Conservation (phyloP, 2,329 filamentous ascomycete genomes). For the Paracamarosporium sp. region DNA sequence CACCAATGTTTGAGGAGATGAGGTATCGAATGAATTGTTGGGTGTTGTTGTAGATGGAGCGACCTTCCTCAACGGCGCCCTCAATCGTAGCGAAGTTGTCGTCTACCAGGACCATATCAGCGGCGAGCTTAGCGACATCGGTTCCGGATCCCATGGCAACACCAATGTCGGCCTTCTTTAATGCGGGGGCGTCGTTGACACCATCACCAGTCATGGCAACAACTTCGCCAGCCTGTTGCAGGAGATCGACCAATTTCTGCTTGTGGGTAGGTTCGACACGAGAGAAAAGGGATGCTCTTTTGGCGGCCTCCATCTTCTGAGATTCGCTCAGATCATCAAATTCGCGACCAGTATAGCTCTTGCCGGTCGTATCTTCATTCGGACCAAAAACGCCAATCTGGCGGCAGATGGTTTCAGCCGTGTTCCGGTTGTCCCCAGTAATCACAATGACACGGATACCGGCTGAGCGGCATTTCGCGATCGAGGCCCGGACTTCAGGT, state of each 20-base stretch:
- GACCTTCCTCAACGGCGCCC: slow-evolving; percentile 92
- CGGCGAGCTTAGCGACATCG: slow-evolving; percentile 93
- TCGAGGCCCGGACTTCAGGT: slow-evolving; percentile 85
- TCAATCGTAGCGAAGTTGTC: slow-evolving; percentile 99
- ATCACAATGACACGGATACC: slow-evolving; percentile 98
- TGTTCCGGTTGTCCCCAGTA: slow-evolving; percentile 97
- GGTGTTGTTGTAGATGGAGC: slow-evolving; percentile 99
- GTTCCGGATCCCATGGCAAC: slow-evolving; percentile 99
- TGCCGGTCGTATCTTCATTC: slow-evolving; percentile 82
- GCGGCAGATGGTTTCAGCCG: slow-evolving; percentile 95
- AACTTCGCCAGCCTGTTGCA: slow-evolving; percentile 90
- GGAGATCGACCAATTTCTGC: slow-evolving; percentile 94
- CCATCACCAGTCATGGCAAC: slow-evolving; percentile 99
- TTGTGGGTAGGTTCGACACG: slow-evolving; percentile 96
- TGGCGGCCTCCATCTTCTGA: slow-evolving; percentile 84
- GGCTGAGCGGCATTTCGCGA: slow-evolving; percentile 86
- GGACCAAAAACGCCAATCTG: slow-evolving; percentile 92
- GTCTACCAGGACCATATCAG: slow-evolving; percentile 98
- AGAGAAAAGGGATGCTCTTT: slow-evolving; percentile 89
- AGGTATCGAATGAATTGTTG: slow-evolving; percentile 99
- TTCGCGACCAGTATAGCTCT: slow-evolving; percentile 94
- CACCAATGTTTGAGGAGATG: slow-evolving; percentile 98
- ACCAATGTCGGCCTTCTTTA: slow-evolving; percentile 99
- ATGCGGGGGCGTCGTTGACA: slow-evolving; percentile 95
- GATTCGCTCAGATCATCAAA: slow-evolving; percentile 83